Conservation (phyloP, 2,329 filamentous ascomycete genomes). For the Talaromyces sp. region DNA sequence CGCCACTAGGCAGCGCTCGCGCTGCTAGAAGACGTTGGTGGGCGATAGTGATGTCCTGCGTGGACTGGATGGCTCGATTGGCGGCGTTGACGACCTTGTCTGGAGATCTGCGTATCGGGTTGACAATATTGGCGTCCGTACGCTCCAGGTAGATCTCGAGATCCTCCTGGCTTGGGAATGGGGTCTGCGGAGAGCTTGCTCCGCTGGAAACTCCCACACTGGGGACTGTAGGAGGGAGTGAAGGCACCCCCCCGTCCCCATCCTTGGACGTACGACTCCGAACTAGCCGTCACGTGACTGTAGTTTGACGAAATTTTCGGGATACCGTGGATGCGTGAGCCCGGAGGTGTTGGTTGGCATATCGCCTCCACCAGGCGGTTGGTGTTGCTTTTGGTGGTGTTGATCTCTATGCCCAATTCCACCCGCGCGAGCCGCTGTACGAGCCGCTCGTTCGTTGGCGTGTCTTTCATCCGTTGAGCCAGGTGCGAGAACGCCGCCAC, state of each 20-base stretch:
- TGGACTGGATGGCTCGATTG: neutral
- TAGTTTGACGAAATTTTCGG: too few relatives aligned
- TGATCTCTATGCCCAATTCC: neutral
- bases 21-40: neutral
- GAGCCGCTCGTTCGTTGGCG: neutral
- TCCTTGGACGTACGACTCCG: neutral
- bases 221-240: neutral
- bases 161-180: neutral
- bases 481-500: neutral
- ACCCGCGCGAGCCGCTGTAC: neutral
- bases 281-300: neutral
- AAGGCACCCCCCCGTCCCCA: neutral
- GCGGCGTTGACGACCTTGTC: neutral
- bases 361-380: slow-evolving; percentile 3
- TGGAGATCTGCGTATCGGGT: neutral
- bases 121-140: neutral
- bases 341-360: neutral
- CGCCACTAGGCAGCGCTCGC: neutral
- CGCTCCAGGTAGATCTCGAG: slow-evolving; percentile 12
- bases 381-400: slow-evolving; percentile 7
- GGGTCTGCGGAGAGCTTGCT: neutral
- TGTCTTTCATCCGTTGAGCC: neutral
- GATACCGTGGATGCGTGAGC: neutral
- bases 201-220: neutral
- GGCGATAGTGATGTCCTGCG: neutral